Conservation (phyloP, 352 stramenopile genomes). For the Achlya hypogyna region DNA sequence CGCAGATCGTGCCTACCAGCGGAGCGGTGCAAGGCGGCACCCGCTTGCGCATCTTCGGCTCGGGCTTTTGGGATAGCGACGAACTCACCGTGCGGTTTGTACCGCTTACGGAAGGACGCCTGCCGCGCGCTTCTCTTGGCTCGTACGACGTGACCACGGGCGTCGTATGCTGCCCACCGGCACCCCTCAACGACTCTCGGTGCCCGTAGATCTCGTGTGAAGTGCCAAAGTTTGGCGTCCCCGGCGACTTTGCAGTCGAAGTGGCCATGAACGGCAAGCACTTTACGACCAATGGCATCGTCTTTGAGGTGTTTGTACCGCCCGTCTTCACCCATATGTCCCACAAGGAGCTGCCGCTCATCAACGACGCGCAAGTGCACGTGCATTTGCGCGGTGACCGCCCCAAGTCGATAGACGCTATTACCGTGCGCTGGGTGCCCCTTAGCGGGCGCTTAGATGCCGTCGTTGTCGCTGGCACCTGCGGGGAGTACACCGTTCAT, state of each 20-base stretch:
- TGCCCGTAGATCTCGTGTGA: slow-evolving; percentile 43
- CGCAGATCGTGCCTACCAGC: slow-evolving; percentile 32
- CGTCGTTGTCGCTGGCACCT: background rate
- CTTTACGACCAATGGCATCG: slow-evolving; percentile 50
- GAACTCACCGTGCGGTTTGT: slow-evolving; percentile 73
- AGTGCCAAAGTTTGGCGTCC: slow-evolving; percentile 50
- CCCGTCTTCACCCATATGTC: slow-evolving; percentile 34
- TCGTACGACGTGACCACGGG: slow-evolving; percentile 28
- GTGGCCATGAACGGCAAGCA: slow-evolving; percentile 74
- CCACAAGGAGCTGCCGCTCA: slow-evolving; percentile 29
- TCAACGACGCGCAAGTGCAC: slow-evolving; percentile 27
- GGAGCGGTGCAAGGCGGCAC: slow-evolving; percentile 50
- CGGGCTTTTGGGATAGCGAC: slow-evolving; percentile 68
- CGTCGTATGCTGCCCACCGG: background rate
- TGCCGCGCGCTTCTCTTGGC: slow-evolving; percentile 41
- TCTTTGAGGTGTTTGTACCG: slow-evolving; percentile 49
- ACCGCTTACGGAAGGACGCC: slow-evolving; percentile 39
- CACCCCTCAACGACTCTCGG: background rate
- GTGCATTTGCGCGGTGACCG: slow-evolving; percentile 35
- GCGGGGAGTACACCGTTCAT: background rate
- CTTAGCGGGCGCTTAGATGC: background rate
- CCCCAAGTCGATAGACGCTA: slow-evolving; percentile 27
- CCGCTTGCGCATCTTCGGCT: slow-evolving; percentile 47
- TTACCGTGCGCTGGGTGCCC: slow-evolving; percentile 33
- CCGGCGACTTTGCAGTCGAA: slow-evolving; percentile 54